Evolutionary conservation across 2,329 filamentous ascomycete genomes (phyloP).

Genomic region (Diaporthe vexans): DNA sequence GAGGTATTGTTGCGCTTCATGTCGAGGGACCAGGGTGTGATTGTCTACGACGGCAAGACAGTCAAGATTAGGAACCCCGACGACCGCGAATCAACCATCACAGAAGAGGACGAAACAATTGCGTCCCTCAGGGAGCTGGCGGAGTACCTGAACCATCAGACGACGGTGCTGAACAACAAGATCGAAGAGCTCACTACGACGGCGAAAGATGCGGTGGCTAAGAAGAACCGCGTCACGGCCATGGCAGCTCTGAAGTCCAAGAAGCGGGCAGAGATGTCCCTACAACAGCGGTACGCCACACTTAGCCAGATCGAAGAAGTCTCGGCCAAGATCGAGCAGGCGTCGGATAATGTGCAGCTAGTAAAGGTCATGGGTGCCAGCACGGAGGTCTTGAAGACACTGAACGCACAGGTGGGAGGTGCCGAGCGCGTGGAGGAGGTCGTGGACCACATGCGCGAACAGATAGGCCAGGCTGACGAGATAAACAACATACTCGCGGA

Average conservation of each 20-base stretch:
- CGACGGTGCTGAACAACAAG: slow-evolving; percentile 75
- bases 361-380: slow-evolving; percentile 87
- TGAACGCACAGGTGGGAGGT: slow-evolving; percentile 85
- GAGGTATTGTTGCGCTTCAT: slow-evolving; percentile 79
- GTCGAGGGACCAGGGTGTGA: slow-evolving; percentile 73
- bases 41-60: slow-evolving; percentile 74
- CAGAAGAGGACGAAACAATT: slow-evolving; percentile 84
- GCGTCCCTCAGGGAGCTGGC: slow-evolving; percentile 87
- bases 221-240: slow-evolving; percentile 82
- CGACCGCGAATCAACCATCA: slow-evolving; percentile 67
- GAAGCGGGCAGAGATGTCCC: slow-evolving; percentile 82
- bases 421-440: slow-evolving; percentile 81
- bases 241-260: slow-evolving; percentile 85
- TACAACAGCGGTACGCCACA: slow-evolving; percentile 79
- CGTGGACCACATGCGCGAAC: slow-evolving; percentile 80
- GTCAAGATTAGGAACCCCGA: slow-evolving; percentile 78
- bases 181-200: slow-evolving; percentile 74
- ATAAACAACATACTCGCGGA: slow-evolving; percentile 83
- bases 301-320: slow-evolving; percentile 87
- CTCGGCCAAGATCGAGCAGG: slow-evolving; percentile 86
- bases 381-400: slow-evolving; percentile 76
- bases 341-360: slow-evolving; percentile 85
- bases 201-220: slow-evolving; percentile 78
- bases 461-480: slow-evolving; percentile 88
- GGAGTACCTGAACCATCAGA: slow-evolving; percentile 79